Evolutionary conservation across 805 yeast genomes (phyloP).

Genomic region (Martiniozyma abietophila): DNA sequence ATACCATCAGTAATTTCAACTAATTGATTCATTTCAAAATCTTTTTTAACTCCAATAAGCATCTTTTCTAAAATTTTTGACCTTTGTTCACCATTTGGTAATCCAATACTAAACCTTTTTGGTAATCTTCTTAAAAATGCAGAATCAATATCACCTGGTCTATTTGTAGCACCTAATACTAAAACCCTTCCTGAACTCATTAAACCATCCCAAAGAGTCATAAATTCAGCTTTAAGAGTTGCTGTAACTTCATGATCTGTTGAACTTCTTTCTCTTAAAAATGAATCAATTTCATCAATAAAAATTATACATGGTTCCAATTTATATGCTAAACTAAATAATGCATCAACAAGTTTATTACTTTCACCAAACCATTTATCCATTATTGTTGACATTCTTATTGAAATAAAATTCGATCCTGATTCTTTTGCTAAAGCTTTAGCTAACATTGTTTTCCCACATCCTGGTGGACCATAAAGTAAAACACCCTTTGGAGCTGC

Average conservation of each 20-base stretch:
- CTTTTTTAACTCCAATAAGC: constrained; percentile 56
- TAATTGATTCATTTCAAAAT: constrained; percentile 54
- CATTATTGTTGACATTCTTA: constrained; percentile 88
- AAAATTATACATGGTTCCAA: constrained; percentile 91
- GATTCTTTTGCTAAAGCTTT: constrained; percentile 90
- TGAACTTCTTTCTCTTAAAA: constrained; percentile 74
- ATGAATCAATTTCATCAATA: constrained; percentile 94
- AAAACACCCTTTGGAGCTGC: constrained; percentile 94
- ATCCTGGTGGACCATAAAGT: constrained; percentile 93
- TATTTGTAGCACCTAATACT: constrained; percentile 90
- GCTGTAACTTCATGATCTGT: constrained; percentile 94
- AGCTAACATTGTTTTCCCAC: constrained; percentile 96
- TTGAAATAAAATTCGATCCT: constrained; percentile 83
- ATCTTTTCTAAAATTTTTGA: constrained; percentile 59
- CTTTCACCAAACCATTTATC: constrained; percentile 98
- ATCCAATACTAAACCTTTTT: constrained; percentile 68
- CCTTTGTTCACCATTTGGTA: constrained; percentile 66
- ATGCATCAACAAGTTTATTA: constrained; percentile 87
- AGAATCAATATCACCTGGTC: constrained; percentile 83
- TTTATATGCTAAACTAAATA: constrained; percentile 81
- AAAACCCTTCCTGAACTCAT: constrained; percentile 65
- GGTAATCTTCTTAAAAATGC: constrained; percentile 94
- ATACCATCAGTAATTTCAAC: constrained; percentile 60
- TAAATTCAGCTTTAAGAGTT: constrained; percentile 88
- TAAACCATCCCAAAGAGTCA: constrained; percentile 97